Percentiles rank a stretch among this genome's conserved stretches.
Conservation (phyloP, 83 land plant genomes). For the Isoetes engelmannii region DNA sequence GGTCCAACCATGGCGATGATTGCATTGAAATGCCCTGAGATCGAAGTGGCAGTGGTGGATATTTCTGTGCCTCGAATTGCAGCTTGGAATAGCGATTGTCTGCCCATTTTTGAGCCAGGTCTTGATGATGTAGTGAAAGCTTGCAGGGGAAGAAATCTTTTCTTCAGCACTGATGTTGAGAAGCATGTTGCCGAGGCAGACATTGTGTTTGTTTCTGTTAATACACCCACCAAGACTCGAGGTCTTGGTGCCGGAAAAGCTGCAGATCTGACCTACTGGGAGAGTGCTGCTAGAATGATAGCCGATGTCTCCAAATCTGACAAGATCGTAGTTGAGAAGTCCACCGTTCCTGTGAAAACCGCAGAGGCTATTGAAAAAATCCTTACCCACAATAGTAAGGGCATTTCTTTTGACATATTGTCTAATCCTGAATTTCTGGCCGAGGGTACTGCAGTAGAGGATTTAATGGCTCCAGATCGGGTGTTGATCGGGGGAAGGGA, state of each 20-base stretch:
- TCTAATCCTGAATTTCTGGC: conserved; percentile 67
- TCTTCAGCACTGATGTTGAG: conserved; percentile 66
- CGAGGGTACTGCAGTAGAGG: conserved; percentile 61
- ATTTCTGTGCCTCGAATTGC: conserved; percentile 47
- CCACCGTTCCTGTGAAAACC: conserved; percentile 63
- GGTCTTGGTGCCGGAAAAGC: conserved; percentile 76
- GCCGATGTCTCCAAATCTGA: conserved; percentile 62
- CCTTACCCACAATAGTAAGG: conserved; percentile 53
- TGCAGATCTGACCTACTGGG: conserved; percentile 74
- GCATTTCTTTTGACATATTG: conserved; percentile 49
- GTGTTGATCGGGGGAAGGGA: conserved; percentile 66
- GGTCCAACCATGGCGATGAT: conserved; percentile 54
- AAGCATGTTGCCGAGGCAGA: conserved; percentile 58
- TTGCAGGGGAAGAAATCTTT: conserved; percentile 59
- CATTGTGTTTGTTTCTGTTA: conserved; percentile 70
- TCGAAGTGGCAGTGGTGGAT: conserved; percentile 72
- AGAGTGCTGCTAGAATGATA: conserved; percentile 62
- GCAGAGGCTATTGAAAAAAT: conserved; percentile 71
- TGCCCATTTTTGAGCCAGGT: conserved; percentile 72
- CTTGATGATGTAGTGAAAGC: conserved; percentile 61
- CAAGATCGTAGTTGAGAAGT: conserved; percentile 66
- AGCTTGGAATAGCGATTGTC: conserved; percentile 72
- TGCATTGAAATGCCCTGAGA: conserved; percentile 61
- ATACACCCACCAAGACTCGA: conserved; percentile 67
- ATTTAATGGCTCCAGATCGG: conserved; percentile 51